phyloP scores from a whole-genome alignment of 257 asterid genomes.

The Orobanche coerulescens region DNA sequence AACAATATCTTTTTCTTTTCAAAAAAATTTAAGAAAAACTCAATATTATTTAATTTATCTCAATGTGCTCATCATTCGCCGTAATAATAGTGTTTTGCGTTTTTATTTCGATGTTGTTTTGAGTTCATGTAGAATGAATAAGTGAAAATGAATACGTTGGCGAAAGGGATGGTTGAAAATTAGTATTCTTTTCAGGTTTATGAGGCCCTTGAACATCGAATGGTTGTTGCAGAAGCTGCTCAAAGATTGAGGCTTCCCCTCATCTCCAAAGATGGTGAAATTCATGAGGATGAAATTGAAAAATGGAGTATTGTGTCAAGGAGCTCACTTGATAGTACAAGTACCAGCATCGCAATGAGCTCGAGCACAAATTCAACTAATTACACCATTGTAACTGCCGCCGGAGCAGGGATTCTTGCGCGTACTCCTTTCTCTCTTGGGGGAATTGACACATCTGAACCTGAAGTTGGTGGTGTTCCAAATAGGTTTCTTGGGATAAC shows the following conservation, averaged over 20 bases:
- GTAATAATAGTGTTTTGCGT: slow-evolving; percentile 11
- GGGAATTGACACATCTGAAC: slow-evolving; percentile 62
- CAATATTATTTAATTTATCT: too few species aligned
- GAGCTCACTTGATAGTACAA: slow-evolving; percentile 79
- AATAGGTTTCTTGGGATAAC: slow-evolving; percentile 91
- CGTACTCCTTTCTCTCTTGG: slow-evolving; percentile 30
- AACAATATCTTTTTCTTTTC: too few species aligned
- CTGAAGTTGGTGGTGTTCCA: slow-evolving; percentile 96
- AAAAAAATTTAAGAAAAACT: too few species aligned
- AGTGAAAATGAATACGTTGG: background rate
- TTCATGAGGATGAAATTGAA: slow-evolving; percentile 89
- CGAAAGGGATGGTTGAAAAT: background rate
- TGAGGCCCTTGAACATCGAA: slow-evolving; percentile 66
- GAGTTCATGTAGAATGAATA: slow-evolving; percentile 1
- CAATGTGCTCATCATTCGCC: too few species aligned
- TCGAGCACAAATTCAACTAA: slow-evolving; percentile 75
- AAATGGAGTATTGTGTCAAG: slow-evolving; percentile 77
- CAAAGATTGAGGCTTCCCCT: slow-evolving; percentile 94
- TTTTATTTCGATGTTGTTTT: background rate
- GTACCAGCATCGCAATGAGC: slow-evolving; percentile 64
- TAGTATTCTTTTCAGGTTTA: slow-evolving; percentile 44
- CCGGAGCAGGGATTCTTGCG: slow-evolving; percentile 39
- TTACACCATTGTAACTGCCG: slow-evolving; percentile 42
- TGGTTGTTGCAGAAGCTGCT: slow-evolving; percentile 87
- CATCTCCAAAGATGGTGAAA: slow-evolving; percentile 84